These are phyloP conservation scores for Liquidambar formosana DNA, from an alignment of 164 flowering plant genomes.

Conservation along the genomic window DNA sequence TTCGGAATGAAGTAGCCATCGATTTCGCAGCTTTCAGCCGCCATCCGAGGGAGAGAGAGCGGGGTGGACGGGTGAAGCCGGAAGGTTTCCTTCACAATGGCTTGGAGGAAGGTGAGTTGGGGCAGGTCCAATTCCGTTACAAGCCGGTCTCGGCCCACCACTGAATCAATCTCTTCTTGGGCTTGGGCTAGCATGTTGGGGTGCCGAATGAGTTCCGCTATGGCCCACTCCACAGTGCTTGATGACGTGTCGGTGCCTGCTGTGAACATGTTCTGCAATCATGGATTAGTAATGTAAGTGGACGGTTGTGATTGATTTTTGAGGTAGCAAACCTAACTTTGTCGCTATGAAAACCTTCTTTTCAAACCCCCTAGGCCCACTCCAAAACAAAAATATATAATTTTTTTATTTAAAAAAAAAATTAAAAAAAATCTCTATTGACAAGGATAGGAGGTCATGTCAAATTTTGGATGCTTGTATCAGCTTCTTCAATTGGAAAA, in stretches of 20 bases:
- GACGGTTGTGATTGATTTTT: no score
- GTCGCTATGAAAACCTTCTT: no score
- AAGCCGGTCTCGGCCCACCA: constrained; percentile 65
- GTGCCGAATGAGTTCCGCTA: constrained; percentile 72
- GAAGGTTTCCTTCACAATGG: constrained; percentile 72
- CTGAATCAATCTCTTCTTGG: constrained; percentile 59
- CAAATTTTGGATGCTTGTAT: no score
- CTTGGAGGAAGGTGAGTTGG: constrained; percentile 59
- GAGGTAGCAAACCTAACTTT: no score
- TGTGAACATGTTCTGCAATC: constrained; percentile 65
- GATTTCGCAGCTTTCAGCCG: constrained; percentile 60
- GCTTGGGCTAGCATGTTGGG: constrained; percentile 52
- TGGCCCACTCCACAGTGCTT: constrained; percentile 85
- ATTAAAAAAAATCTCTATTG: no score
- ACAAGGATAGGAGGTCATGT: no score
- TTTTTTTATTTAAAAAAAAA: no score
- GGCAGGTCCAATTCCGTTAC: constrained; percentile 62
- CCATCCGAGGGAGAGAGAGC: constrained; percentile 71
- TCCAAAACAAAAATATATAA: no score
- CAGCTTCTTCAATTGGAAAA: no score
- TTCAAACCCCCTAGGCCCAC: no score
- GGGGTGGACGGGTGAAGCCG: constrained; percentile 93
- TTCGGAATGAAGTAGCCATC: constrained; percentile 77
- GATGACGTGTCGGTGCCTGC: constrained; percentile 91
- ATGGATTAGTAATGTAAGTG: background rate